phyloP scores from a whole-genome alignment of 2,329 filamentous ascomycete species.

The Claviceps pazoutovae region DNA sequence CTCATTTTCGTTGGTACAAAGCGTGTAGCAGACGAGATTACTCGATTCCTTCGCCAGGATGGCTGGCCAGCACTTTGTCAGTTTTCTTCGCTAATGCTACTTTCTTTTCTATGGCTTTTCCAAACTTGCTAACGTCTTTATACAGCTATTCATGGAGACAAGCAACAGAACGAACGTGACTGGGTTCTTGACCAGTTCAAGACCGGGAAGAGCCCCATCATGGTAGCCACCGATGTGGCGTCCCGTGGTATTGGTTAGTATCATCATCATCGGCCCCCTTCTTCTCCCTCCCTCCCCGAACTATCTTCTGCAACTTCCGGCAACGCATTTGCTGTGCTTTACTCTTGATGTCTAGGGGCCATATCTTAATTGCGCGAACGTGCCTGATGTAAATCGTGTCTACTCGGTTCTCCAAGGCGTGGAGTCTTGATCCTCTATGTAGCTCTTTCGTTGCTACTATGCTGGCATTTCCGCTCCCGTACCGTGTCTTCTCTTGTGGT shows the following conservation, averaged over 20 bases:
- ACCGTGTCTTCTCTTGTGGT: slow-evolving; percentile 44
- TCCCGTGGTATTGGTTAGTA: slow-evolving; percentile 99
- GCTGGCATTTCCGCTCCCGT: slow-evolving; percentile 66
- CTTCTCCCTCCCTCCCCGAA: slow-evolving; percentile 25
- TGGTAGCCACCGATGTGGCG: slow-evolving; percentile 99
- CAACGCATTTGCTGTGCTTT: slow-evolving; percentile 57
- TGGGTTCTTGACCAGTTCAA: slow-evolving; percentile 99
- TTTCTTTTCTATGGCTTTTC: slow-evolving; percentile 19
- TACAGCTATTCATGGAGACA: slow-evolving; percentile 91
- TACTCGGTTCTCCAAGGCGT: slow-evolving; percentile 64
- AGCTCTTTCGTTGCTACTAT: slow-evolving; percentile 48
- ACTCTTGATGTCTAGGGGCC: slow-evolving; percentile 78
- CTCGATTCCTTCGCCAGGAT: slow-evolving; percentile 90
- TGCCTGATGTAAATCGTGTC: slow-evolving; percentile 77
- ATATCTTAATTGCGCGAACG: slow-evolving; percentile 75
- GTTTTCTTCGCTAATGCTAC: slow-evolving; percentile 21
- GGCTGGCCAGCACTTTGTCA: slow-evolving; percentile 94
- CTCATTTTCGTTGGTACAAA: slow-evolving; percentile 91
- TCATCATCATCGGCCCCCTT: slow-evolving; percentile 21
- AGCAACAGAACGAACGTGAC: slow-evolving; percentile 98
- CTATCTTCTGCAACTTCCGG: slow-evolving; percentile 40
- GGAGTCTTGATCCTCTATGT: slow-evolving; percentile 62
- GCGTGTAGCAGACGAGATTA: slow-evolving; percentile 95
- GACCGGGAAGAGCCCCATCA: slow-evolving; percentile 97
- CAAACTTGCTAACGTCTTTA: slow-evolving; percentile 18